A percentile compares a stretch with the other conserved stretches of the same genome.
Conservation (phyloP, 768 basidiomycete species). For the Trametes maxima region DNA sequence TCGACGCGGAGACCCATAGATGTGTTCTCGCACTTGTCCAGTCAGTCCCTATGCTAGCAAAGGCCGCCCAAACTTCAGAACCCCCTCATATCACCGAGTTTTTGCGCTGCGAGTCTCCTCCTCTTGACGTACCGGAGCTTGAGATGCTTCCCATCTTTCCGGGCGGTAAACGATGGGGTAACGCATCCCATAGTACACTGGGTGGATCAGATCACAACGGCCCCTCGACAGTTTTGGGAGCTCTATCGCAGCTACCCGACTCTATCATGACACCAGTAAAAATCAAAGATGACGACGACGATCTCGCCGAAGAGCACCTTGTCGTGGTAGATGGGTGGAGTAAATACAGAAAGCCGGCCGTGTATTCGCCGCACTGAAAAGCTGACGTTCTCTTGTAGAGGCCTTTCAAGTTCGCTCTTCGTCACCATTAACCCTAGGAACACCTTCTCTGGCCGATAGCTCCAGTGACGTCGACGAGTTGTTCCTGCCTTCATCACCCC, state of each 20-base stretch:
- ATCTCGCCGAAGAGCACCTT: conserved; percentile 54
- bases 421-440: conserved; percentile 25
- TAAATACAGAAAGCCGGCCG: conserved; percentile 40
- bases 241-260: conserved; percentile 31
- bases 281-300: conserved; percentile 43
- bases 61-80: background rate
- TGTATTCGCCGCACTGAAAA: no score
- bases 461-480: conserved; percentile 57
- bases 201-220: background rate
- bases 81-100: conserved; percentile 31
- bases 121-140: conserved; percentile 27
- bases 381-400: conserved; percentile 12
- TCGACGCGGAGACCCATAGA: conserved; percentile 32
- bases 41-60: conserved; percentile 23
- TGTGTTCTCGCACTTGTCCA: conserved; percentile 34
- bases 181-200: background rate
- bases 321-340: conserved; percentile 67
- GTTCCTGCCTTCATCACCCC: conserved; percentile 49
- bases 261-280: conserved; percentile 31
- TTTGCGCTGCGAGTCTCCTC: conserved; percentile 35
- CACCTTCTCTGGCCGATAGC: conserved; percentile 41
- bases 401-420: conserved; percentile 22
- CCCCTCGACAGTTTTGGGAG: background rate
- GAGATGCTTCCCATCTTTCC: conserved; percentile 53
- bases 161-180: conserved; percentile 30